phyloP scores from a whole-genome alignment of 805 yeast species.

The Cyberlindnera xishuangbannaensis region DNA sequence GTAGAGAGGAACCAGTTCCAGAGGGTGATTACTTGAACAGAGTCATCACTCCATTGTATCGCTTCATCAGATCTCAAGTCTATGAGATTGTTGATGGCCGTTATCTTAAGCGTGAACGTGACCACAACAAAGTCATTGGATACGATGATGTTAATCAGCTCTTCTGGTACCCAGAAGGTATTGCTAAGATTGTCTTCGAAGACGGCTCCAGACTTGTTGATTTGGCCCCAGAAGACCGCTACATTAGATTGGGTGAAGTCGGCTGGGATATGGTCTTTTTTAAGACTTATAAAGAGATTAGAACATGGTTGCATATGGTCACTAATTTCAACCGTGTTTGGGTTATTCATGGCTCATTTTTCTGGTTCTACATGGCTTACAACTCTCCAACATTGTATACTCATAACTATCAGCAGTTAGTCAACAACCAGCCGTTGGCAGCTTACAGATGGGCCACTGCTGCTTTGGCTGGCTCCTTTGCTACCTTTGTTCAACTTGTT shows the following conservation, averaged over 20 bases:
- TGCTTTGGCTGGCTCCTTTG: constrained; percentile 90
- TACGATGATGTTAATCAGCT: constrained; percentile 98
- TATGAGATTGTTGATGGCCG: constrained; percentile 79
- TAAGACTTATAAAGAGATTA: constrained; percentile 91
- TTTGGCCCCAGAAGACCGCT: constrained; percentile 85
- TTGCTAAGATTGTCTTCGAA: constrained; percentile 82
- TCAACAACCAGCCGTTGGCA: constrained; percentile 81
- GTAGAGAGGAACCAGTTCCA: constrained; percentile 75
- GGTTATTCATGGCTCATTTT: constrained; percentile 85
- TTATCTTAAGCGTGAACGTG: constrained; percentile 78
- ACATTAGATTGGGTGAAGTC: constrained; percentile 82
- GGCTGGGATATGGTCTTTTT: constrained; percentile 89
- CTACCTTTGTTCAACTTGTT: constrained; percentile 68
- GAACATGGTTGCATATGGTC: constrained; percentile 95
- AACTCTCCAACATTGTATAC: constrained; percentile 92
- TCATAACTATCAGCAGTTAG: constrained; percentile 73
- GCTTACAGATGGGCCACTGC: constrained; percentile 91
- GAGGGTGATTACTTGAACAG: constrained; percentile 89
- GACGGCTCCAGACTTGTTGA: constrained; percentile 93
- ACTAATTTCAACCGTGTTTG: constrained; percentile 98
- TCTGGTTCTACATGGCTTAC: constrained; percentile 94
- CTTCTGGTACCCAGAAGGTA: constrained; percentile 99
- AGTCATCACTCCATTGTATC: constrained; percentile 85
- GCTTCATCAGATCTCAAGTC: constrained; percentile 73
- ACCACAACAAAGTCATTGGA: constrained; percentile 77